Conservation (phyloP, 805 yeast species). For the Suhomyces pyralidae region DNA sequence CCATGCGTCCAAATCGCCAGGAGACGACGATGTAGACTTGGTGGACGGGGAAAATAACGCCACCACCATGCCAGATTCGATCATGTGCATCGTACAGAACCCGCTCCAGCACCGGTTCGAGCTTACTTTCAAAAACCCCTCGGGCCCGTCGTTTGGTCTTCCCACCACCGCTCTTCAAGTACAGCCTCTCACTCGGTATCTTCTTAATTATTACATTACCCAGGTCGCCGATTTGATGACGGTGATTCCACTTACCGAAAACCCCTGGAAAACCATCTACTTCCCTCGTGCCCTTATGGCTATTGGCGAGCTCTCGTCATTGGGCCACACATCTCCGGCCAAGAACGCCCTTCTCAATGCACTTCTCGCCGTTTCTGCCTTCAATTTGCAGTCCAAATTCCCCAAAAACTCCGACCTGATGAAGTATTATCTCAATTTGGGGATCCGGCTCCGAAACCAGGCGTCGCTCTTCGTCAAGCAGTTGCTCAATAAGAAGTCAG, state of each 20-base stretch:
- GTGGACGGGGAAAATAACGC: conserved; percentile 33
- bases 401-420: conserved; percentile 61
- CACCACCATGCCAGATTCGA: conserved; percentile 50
- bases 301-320: conserved; percentile 71
- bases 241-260: conserved; percentile 65
- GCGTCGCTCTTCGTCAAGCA: conserved; percentile 66
- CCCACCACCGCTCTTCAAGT: conserved; percentile 63
- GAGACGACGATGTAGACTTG: conserved; percentile 23
- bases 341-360: conserved; percentile 78
- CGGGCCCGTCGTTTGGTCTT: conserved; percentile 27
- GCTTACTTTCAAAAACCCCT: conserved; percentile 25
- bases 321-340: conserved; percentile 73
- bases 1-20: conserved; percentile 32
- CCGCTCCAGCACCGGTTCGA: conserved; percentile 42
- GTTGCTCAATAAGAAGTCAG: conserved; percentile 41
- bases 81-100: conserved; percentile 49
- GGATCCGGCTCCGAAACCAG: conserved; percentile 70
- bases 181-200: conserved; percentile 67
- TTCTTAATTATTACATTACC: conserved; percentile 67
- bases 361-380: conserved; percentile 75
- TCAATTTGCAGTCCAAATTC: conserved; percentile 72
- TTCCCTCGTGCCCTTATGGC: conserved; percentile 81
- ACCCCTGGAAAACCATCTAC: conserved; percentile 87
- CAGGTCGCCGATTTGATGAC: conserved; percentile 80
- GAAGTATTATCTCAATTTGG: conserved; percentile 68